Percentiles rank a stretch among this genome's conserved stretches.
Evolutionary conservation across 2,329 filamentous ascomycete species (phyloP).

Genomic region (Aspergillus transmontanensis): DNA sequence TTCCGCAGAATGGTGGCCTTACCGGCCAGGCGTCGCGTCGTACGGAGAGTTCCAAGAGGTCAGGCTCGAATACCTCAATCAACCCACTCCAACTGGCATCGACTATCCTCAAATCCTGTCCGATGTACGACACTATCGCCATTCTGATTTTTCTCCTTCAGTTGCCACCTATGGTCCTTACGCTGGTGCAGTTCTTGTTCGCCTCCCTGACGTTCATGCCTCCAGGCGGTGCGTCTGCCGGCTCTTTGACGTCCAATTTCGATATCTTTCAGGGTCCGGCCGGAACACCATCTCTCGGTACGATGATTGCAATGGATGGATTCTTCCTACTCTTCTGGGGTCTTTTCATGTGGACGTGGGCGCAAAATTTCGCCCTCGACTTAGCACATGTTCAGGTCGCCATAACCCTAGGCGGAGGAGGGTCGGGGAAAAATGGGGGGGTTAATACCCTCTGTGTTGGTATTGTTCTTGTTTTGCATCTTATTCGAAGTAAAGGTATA

Average conservation of each 20-base stretch:
- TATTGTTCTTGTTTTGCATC: slow-evolving; percentile 49
- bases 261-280: slow-evolving; percentile 89
- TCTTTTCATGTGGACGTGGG: slow-evolving; percentile 80
- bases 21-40: slow-evolving; percentile 33
- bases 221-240: slow-evolving; percentile 74
- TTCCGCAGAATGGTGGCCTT: slow-evolving; percentile 33
- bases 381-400: slow-evolving; percentile 92
- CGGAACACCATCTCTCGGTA: slow-evolving; percentile 82
- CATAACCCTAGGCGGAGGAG: slow-evolving; percentile 82
- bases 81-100: slow-evolving; percentile 76
- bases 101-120: slow-evolving; percentile 86
- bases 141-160: slow-evolving; percentile 96
- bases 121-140: slow-evolving; percentile 91
- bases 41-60: slow-evolving; percentile 38
- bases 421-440: slow-evolving; percentile 49
- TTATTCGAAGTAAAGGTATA: slow-evolving; percentile 49
- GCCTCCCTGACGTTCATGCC: slow-evolving; percentile 91
- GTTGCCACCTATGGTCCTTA: slow-evolving; percentile 83
- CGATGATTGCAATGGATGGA: slow-evolving; percentile 80
- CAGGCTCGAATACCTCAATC: slow-evolving; percentile 52
- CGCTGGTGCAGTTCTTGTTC: slow-evolving; percentile 88
- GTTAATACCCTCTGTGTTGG: slow-evolving; percentile 50
- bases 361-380: slow-evolving; percentile 86
- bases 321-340: slow-evolving; percentile 80
- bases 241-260: slow-evolving; percentile 75